Conservation (phyloP, 305 asterid species). For the Solanum hybrid region DNA sequence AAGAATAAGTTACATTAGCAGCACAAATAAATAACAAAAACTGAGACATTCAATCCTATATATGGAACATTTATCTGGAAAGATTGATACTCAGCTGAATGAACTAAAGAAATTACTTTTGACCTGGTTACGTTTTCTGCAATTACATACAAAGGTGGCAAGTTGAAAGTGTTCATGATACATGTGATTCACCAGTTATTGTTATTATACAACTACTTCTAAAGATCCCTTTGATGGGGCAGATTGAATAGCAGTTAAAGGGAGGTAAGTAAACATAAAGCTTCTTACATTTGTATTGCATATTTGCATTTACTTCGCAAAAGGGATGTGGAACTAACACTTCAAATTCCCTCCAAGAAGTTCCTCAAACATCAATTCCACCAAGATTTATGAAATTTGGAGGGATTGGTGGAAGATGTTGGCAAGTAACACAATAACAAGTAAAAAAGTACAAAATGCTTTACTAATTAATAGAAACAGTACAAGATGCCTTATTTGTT, state of each 20-base stretch:
- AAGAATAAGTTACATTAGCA: conserved; percentile 4
- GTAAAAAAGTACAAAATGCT: background rate
- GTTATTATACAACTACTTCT: background rate
- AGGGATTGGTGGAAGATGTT: background rate
- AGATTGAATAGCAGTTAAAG: background rate
- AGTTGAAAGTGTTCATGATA: background rate
- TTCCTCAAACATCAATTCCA: conserved; percentile 1
- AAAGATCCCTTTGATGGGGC: background rate
- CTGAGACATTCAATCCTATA: background rate
- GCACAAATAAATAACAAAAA: conserved; percentile 7
- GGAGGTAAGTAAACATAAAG: background rate
- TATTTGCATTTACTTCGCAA: background rate
- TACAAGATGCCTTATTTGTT: background rate
- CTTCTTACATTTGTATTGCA: background rate
- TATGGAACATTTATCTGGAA: background rate
- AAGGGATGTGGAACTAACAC: background rate
- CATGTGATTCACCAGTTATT: background rate
- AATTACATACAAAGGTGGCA: background rate
- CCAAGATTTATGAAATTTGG: background rate
- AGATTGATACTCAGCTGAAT: background rate
- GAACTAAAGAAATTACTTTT: background rate
- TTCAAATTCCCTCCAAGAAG: background rate
- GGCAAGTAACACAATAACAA: background rate
- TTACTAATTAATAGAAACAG: background rate
- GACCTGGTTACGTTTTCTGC: background rate